Conservation (phyloP, 148 eudicot genomes). For the Salicornia ramosissima region DNA sequence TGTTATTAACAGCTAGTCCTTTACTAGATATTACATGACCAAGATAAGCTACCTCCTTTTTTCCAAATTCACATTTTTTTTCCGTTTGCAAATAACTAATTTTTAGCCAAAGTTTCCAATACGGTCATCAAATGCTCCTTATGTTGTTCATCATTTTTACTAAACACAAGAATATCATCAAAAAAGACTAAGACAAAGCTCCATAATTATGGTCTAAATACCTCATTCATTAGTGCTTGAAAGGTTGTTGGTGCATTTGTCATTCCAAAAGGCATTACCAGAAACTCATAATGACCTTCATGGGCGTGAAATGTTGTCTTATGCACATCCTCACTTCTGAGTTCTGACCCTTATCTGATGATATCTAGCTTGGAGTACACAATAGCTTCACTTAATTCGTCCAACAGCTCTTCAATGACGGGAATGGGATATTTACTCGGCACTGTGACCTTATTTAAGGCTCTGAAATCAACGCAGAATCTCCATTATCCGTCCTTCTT, state of each 20-base stretch:
- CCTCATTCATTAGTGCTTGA: neutral
- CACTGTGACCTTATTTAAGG: too few relatives aligned
- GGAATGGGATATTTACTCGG: too few relatives aligned
- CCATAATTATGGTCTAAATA: neutral
- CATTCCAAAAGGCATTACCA: slow-evolving; percentile 9
- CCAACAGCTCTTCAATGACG: too few relatives aligned
- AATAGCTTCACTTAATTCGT: neutral
- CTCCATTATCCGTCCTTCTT: too few relatives aligned
- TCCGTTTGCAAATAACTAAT: neutral
- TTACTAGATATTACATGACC: neutral
- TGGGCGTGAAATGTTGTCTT: neutral
- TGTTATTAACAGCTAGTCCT: neutral
- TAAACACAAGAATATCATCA: neutral
- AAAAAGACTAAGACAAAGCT: neutral
- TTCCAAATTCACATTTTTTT: neutral
- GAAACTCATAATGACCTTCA: neutral
- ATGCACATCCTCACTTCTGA: neutral
- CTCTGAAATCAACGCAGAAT: too few relatives aligned
- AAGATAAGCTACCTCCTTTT: neutral
- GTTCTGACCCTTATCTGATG: neutral
- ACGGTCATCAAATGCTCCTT: neutral
- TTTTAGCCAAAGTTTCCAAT: neutral
- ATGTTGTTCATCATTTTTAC: neutral
- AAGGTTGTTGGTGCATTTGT: too few relatives aligned
- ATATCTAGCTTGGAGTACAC: neutral